Percentiles rank a stretch among this genome's conserved stretches.
Conservation (phyloP, 306 rosid species). For the Cyclanthera cordifolia region DNA sequence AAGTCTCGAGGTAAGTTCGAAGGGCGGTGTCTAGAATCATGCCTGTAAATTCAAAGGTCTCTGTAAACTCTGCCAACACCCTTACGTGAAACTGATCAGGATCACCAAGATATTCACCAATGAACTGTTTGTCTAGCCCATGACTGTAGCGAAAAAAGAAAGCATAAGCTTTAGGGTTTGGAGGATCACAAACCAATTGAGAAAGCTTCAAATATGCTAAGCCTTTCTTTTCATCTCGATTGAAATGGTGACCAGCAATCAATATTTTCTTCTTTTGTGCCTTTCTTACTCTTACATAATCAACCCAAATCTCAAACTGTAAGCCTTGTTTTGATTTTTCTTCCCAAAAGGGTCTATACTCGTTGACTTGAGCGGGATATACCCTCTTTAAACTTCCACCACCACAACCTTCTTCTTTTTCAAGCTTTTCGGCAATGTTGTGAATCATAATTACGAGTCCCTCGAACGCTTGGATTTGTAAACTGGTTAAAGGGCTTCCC, state of each 20-base stretch:
- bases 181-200: conserved; percentile 58
- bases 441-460: conserved; percentile 58
- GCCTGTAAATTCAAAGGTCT: conserved; percentile 51
- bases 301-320: conserved; percentile 40
- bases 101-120: conserved; percentile 89
- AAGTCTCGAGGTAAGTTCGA: conserved; percentile 64
- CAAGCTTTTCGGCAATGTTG: conserved; percentile 73
- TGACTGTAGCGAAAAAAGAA: conserved; percentile 65
- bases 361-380: conserved; percentile 29
- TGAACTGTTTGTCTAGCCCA: conserved; percentile 53
- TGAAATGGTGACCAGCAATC: conserved; percentile 74
- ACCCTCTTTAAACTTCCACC: conserved; percentile 27
- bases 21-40: conserved; percentile 76
- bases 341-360: conserved; percentile 64
- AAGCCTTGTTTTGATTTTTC: conserved; percentile 36
- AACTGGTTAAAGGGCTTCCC: conserved; percentile 31
- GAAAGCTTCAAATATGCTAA: conserved; percentile 60
- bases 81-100: conserved; percentile 60
- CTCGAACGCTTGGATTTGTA: conserved; percentile 76
- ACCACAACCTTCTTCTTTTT: conserved; percentile 31
- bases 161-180: conserved; percentile 52
- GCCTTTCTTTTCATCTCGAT: conserved; percentile 77
- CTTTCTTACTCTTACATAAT: conserved; percentile 46
- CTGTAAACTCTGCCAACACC: conserved; percentile 64
- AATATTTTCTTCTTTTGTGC: conserved; percentile 53